Conservation (phyloP, 257 asterid genomes). For the Rhazya stricta region DNA sequence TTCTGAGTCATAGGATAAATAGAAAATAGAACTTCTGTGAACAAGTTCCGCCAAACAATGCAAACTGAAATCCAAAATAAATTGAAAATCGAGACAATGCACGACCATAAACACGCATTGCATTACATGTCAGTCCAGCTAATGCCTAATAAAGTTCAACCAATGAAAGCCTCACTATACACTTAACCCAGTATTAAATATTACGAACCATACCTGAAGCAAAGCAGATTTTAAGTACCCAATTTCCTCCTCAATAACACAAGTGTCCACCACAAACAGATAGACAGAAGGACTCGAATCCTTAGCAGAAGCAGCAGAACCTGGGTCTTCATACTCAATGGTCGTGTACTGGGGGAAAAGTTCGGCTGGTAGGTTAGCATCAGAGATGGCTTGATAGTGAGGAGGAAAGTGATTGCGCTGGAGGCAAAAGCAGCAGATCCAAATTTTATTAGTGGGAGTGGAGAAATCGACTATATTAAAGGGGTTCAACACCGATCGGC, state of each 20-base stretch:
- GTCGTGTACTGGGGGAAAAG: slow-evolving; percentile 88
- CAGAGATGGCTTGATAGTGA: slow-evolving; percentile 83
- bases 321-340: slow-evolving; percentile 62
- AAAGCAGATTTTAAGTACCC: slow-evolving; percentile 73
- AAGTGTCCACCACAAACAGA: slow-evolving; percentile 81
- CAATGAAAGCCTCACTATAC: neutral
- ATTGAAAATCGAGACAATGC: neutral
- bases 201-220: slow-evolving; percentile 49
- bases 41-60: neutral
- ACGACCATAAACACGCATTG: neutral
- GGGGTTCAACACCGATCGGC: slow-evolving; percentile 93
- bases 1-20: neutral
- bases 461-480: slow-evolving; percentile 89
- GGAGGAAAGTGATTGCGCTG: slow-evolving; percentile 82
- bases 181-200: neutral
- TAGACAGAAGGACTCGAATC: slow-evolving; percentile 38
- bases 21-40: neutral
- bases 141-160: neutral
- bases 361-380: slow-evolving; percentile 85
- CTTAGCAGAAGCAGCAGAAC: slow-evolving; percentile 32
- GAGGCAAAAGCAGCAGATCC: slow-evolving; percentile 95
- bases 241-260: slow-evolving; percentile 89
- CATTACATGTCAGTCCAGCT: neutral
- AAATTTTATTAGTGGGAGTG: slow-evolving; percentile 59
- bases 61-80: neutral